These are phyloP conservation scores for Trichoderma sp. DNA, from an alignment of 2,329 filamentous ascomycete genomes.

Conservation along the genomic window DNA sequence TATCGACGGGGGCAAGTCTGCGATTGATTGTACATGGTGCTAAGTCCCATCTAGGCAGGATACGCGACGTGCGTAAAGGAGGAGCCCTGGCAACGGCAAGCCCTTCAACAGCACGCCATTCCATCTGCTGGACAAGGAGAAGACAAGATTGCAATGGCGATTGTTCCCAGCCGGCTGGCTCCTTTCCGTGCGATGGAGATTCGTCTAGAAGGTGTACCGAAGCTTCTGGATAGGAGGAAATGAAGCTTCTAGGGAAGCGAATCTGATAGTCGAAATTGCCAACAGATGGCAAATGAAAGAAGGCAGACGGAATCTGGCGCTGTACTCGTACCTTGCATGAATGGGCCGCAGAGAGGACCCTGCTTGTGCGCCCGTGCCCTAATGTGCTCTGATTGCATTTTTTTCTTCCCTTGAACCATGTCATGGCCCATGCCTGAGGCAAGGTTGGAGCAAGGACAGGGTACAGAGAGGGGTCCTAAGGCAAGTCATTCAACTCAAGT, in stretches of 20 bases:
- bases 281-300: background rate
- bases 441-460: background rate
- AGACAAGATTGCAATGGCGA: background rate
- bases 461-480: background rate
- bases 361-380: background rate
- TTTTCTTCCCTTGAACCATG: background rate
- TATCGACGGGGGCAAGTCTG: background rate
- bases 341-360: background rate
- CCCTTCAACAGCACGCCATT: background rate
- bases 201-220: constrained; percentile 6
- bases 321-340: constrained; percentile 14
- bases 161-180: background rate
- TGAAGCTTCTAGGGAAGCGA: background rate
- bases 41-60: background rate
- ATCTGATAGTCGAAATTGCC: constrained; percentile 10
- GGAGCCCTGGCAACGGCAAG: background rate
- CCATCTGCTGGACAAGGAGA: background rate
- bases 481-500: background rate
- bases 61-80: background rate
- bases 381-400: background rate
- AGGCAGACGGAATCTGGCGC: background rate
- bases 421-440: background rate
- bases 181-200: background rate
- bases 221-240: constrained; percentile 20
- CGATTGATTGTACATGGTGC: constrained; percentile 1